Percentiles rank a stretch among this genome's conserved stretches.
These are phyloP conservation scores for Penicillium sp. DNA, from an alignment of 2,329 filamentous ascomycete species.

Conservation along the genomic window DNA sequence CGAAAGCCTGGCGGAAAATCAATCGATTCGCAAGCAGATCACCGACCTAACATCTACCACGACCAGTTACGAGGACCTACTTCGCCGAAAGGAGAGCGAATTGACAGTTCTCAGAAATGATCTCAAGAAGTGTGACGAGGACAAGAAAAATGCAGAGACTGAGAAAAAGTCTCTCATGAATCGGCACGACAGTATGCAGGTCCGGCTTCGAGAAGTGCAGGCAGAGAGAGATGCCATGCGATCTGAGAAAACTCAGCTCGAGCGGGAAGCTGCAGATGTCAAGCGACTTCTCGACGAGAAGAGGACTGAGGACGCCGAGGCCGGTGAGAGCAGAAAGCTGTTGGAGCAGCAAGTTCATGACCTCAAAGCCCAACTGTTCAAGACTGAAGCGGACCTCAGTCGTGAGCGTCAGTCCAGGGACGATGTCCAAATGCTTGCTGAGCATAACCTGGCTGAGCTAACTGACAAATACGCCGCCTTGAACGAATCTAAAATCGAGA, in stretches of 20 bases:
- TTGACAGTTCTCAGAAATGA: constrained; percentile 78
- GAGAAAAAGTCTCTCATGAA: constrained; percentile 65
- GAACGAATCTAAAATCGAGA: constrained; percentile 92
- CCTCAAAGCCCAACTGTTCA: constrained; percentile 77
- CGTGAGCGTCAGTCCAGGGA: constrained; percentile 88
- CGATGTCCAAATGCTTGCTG: constrained; percentile 82
- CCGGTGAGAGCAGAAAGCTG: constrained; percentile 71
- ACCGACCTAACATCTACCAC: constrained; percentile 83
- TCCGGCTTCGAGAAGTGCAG: constrained; percentile 73
- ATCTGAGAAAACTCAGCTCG: constrained; percentile 74
- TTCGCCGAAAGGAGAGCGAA: constrained; percentile 91
- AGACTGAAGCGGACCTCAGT: constrained; percentile 81
- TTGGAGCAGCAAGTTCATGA: constrained; percentile 82
- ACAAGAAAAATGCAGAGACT: constrained; percentile 70
- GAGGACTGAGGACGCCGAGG: constrained; percentile 82
- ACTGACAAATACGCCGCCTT: constrained; percentile 79
- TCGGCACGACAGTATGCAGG: constrained; percentile 73
- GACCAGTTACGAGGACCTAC: constrained; percentile 89
- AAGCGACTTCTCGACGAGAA: constrained; percentile 81
- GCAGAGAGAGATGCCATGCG: constrained; percentile 82
- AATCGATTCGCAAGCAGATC: constrained; percentile 75
- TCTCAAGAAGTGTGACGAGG: constrained; percentile 73
- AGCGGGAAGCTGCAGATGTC: constrained; percentile 83
- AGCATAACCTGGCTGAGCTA: constrained; percentile 77
- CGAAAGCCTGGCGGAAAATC: constrained; percentile 72